Percentiles rank a stretch among this genome's conserved stretches.
phyloP scores from a whole-genome alignment of 805 yeast species.

The Yarrowia keelungensis region DNA sequence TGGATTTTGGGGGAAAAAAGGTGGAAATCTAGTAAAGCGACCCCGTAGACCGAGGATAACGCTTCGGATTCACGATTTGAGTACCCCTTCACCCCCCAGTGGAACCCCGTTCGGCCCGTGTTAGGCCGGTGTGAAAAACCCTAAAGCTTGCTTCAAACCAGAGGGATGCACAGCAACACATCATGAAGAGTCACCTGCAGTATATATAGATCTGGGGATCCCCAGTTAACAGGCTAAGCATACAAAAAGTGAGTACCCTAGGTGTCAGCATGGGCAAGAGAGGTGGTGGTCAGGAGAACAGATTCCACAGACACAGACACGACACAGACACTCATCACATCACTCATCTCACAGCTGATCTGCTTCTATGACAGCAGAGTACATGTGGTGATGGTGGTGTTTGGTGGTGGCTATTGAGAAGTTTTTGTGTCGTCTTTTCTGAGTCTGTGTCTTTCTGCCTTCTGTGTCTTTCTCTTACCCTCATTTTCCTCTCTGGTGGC shows the following conservation, averaged over 20 bases:
- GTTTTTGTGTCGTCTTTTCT: not conserved
- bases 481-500: not conserved
- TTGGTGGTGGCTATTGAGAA: not conserved
- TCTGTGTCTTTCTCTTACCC: too few species aligned
- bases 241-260: constrained; percentile 25
- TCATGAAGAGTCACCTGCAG: constrained; percentile 27
- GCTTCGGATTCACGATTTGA: too few species aligned
- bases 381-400: not conserved
- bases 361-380: not conserved
- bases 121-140: constrained; percentile 33
- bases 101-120: constrained; percentile 28
- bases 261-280: not conserved
- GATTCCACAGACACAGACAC: too few species aligned
- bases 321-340: not conserved
- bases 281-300: not conserved
- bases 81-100: too few species aligned
- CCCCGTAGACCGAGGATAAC: not conserved
- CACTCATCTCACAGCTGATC: not conserved
- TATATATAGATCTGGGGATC: constrained; percentile 35
- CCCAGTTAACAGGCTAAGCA: constrained; percentile 3
- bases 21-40: not conserved
- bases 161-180: constrained; percentile 32
- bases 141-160: constrained; percentile 35
- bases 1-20: not conserved
- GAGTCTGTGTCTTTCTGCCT: not conserved